These are phyloP conservation scores for Rugosomyces carneus DNA, from an alignment of 1,284 basidiomycete genomes.

Conservation along the genomic window DNA sequence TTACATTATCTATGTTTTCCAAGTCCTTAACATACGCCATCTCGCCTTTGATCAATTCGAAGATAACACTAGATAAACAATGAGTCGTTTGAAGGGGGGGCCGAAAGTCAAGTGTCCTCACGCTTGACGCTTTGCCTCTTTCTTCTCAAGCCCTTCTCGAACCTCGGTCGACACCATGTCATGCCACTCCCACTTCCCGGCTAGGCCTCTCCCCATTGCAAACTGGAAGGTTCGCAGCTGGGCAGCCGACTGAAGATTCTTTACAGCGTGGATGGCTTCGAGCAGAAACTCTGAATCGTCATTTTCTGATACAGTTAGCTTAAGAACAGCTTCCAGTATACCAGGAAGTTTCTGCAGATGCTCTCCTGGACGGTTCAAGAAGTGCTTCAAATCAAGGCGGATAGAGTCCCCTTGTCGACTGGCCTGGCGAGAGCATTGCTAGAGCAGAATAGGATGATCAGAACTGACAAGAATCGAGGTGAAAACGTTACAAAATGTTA, in stretches of 20 bases:
- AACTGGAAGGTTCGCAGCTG: conserved; percentile 84
- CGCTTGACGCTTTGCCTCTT: conserved; percentile 86
- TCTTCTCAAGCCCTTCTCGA: conserved; percentile 58
- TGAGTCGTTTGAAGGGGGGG: conserved; percentile 1
- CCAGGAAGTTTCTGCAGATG: conserved; percentile 89
- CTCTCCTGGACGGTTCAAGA: conserved; percentile 80
- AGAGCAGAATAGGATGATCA: not conserved
- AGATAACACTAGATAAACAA: conserved; percentile 63
- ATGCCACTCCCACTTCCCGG: conserved; percentile 81
- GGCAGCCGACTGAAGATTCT: conserved; percentile 69
- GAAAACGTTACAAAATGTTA: conserved; percentile 26
- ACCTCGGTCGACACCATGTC: conserved; percentile 74
- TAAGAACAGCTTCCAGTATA: conserved; percentile 79
- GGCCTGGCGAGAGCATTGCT: conserved; percentile 50
- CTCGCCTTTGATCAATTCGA: conserved; percentile 94
- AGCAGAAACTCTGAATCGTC: conserved; percentile 74
- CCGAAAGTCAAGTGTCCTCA: conserved; percentile 33
- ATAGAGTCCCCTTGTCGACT: conserved; percentile 54
- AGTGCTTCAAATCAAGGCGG: conserved; percentile 80
- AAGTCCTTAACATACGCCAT: conserved; percentile 94
- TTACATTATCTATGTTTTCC: conserved; percentile 55
- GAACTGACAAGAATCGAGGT: not conserved
- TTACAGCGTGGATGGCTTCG: conserved; percentile 73
- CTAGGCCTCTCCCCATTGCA: conserved; percentile 74
- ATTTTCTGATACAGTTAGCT: conserved; percentile 72